Evolutionary conservation across 345 rosid genomes (phyloP).

Genomic region (rapeseed (Brassica napus)): Da-Ae NC_063446.1:26252501-26253000

Average conservation of each 20-base stretch:
- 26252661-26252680: conserved; percentile 51
- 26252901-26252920: neutral
- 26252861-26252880: conserved; percentile 41
- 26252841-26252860: conserved; percentile 49
- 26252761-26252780: conserved; percentile 54
- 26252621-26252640: neutral
- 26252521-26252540: neutral
- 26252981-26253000: conserved; percentile 61
- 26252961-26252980: conserved; percentile 65
- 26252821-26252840: conserved; percentile 73
- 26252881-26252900: neutral
- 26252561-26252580: neutral
- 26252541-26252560: neutral
- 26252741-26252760: conserved; percentile 55
- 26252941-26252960: neutral
- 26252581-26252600: neutral
- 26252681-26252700: conserved; percentile 72
- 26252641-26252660: neutral
- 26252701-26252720: conserved; percentile 53
- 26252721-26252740: conserved; percentile 71
- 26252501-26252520: neutral
- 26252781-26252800: conserved; percentile 58
- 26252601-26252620: neutral
- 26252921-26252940: neutral
- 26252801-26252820: conserved; percentile 67